Evolutionary conservation across 2,329 filamentous ascomycete species (phyloP), one percentile per base, ranked within the genome.

Genomic region (Pseudophaeomoniella oleicola): DNA sequence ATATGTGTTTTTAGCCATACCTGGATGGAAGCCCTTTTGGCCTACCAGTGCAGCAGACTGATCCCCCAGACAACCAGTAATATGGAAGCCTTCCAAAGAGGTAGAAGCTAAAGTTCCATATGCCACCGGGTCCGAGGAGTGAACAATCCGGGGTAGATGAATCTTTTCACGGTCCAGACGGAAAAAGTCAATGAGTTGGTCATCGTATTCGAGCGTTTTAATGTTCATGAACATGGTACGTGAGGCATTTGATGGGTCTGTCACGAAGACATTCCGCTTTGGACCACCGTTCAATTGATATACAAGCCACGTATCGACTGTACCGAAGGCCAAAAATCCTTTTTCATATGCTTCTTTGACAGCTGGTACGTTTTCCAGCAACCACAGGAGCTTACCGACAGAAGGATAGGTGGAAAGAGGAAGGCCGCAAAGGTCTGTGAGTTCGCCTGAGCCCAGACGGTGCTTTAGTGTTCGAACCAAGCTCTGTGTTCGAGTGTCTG

Each of bases 161-260:
- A 86, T 59, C 53, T 82, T 83, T 22, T 63, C 63, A 36, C 63
- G 58, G 51, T 81, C 73, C 44, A 87, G 69, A 36, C 69, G 70
- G 57, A 87, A 87, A 60, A 86, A 87, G 22, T 69, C 58, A 9
- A 87, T 64, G 14, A 86, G 67, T 37, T 68, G 65, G 39, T 81
- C 71, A 54, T 83, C 80, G 57, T 86, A 88, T 46, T 82, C 55
- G 39, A 80, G 64, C 4, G 73, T 83, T 46, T 71, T 67, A 37
- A 88, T 66, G 58, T 87, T 81, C 76, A 87, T 83, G 57, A 87
- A 85, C 81, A 87, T 86, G 42, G 81, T 87, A 48, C 82, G 67
- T 42, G 77, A 81, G 11, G 82, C 81, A 54, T 87, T 88, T 38
- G 79, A 81, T 32, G 74, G 71, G 53, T 88, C 82, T 0, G 82